phyloP scores from a whole-genome alignment of 106 monocot genomes.

The Dendrobium officinale region DNA sequence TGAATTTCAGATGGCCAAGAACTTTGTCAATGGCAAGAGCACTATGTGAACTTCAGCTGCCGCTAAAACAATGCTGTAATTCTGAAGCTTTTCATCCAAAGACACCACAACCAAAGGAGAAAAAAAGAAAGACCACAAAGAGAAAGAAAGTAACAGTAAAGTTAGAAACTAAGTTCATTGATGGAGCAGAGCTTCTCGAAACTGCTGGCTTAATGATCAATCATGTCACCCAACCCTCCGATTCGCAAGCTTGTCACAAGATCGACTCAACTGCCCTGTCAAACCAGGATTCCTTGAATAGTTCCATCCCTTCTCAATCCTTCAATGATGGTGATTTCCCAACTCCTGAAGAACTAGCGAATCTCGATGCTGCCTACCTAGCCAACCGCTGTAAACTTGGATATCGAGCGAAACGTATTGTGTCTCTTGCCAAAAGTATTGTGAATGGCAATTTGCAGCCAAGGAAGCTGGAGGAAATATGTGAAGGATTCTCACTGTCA shows the following conservation, averaged over 20 bases:
- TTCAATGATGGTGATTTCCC: constrained; percentile 44
- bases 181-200: constrained; percentile 6
- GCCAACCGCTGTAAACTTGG: constrained; percentile 54
- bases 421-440: constrained; percentile 52
- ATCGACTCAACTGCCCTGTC: not conserved
- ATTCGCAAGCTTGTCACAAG: not conserved
- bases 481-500: constrained; percentile 12
- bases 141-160: constrained; percentile 18
- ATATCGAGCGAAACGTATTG: constrained; percentile 57
- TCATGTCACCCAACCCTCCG: not conserved
- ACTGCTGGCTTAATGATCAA: not conserved
- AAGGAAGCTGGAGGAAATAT: constrained; percentile 44
- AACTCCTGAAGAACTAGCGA: constrained; percentile 57
- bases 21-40: constrained; percentile 75
- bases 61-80: constrained; percentile 15
- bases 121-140: constrained; percentile 25
- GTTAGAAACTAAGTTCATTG: constrained; percentile 25
- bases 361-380: constrained; percentile 37
- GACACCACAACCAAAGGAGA: constrained; percentile 52
- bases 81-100: constrained; percentile 38
- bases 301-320: not conserved
- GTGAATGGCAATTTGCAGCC: constrained; percentile 31
- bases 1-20: constrained; percentile 55
- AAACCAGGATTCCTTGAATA: not conserved
- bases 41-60: constrained; percentile 59